These are phyloP conservation scores for Zygosaccharomyces pseudorouxii DNA, from an alignment of 805 yeast species.

Conservation along the genomic window DNA sequence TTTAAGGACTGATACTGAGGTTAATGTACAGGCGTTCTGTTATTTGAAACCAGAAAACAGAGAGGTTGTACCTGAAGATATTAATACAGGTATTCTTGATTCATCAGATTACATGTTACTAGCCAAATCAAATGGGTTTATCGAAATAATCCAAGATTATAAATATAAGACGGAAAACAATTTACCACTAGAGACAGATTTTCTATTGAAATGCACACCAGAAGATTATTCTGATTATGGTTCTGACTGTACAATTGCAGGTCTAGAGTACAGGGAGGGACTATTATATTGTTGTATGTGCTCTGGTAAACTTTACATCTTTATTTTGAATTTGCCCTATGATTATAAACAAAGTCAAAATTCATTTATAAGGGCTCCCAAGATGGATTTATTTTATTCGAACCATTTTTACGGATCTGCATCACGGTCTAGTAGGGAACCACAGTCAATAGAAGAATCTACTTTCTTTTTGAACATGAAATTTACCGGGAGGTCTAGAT, in stretches of 20 bases:
- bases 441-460: constrained; percentile 15
- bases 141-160: constrained; percentile 28
- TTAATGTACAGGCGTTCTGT: constrained; percentile 26
- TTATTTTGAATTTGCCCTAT: constrained; percentile 25
- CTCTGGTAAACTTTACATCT: constrained; percentile 24
- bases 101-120: constrained; percentile 28
- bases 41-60: constrained; percentile 22
- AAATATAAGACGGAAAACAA: constrained; percentile 14
- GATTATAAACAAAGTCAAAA: constrained; percentile 23
- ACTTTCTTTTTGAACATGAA: constrained; percentile 11
- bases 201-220: constrained; percentile 23
- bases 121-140: constrained; percentile 29
- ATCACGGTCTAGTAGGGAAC: constrained; percentile 7
- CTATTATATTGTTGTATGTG: constrained; percentile 27
- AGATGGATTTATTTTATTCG: constrained; percentile 6
- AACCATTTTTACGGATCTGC: neutral
- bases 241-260: constrained; percentile 18
- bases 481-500: constrained; percentile 16
- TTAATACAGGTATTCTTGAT: constrained; percentile 12
- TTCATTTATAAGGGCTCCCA: constrained; percentile 3
- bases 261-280: constrained; percentile 26
- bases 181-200: constrained; percentile 16
- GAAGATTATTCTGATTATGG: constrained; percentile 13
- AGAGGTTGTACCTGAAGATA: constrained; percentile 3
- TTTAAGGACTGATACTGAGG: constrained; percentile 15